These are phyloP conservation scores for Sphaerobolus stellatus DNA, from an alignment of 1,284 basidiomycete genomes.

Conservation along the genomic window DNA sequence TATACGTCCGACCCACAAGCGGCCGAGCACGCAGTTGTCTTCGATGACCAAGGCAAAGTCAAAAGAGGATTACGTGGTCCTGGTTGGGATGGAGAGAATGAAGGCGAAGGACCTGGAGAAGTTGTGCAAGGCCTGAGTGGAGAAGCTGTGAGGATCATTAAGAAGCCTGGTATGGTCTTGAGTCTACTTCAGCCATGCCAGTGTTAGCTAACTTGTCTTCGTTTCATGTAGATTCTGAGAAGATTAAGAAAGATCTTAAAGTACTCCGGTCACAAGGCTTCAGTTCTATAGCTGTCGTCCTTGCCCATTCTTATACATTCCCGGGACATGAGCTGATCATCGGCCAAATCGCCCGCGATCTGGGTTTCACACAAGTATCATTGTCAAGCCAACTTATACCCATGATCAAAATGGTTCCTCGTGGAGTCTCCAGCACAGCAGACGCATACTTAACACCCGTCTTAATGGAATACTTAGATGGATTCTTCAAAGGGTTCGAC, in stretches of 20 bases:
- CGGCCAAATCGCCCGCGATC: slow-evolving; percentile 67
- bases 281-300: slow-evolving; percentile 81
- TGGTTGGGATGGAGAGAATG: slow-evolving; percentile 64
- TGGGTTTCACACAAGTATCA: slow-evolving; percentile 88
- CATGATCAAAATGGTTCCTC: slow-evolving; percentile 95
- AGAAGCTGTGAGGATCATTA: slow-evolving; percentile 87
- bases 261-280: slow-evolving; percentile 74
- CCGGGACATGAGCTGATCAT: slow-evolving; percentile 78
- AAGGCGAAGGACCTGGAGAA: slow-evolving; percentile 74
- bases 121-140: slow-evolving; percentile 85
- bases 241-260: slow-evolving; percentile 59
- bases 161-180: slow-evolving; percentile 59
- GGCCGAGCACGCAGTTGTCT: slow-evolving; percentile 72
- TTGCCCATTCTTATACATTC: slow-evolving; percentile 92
- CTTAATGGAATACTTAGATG: slow-evolving; percentile 82
- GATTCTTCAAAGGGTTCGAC: slow-evolving; percentile 90
- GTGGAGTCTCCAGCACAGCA: slow-evolving; percentile 89
- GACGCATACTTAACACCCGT: slow-evolving; percentile 97
- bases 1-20: slow-evolving; percentile 88
- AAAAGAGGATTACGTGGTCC: slow-evolving; percentile 69
- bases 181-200: neutral
- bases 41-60: slow-evolving; percentile 68
- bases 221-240: slow-evolving; percentile 44
- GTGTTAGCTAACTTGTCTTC: neutral
- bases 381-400: slow-evolving; percentile 86